phyloP scores from a whole-genome alignment of 768 basidiomycete species.

The Kwoniella bestiolae region DNA sequence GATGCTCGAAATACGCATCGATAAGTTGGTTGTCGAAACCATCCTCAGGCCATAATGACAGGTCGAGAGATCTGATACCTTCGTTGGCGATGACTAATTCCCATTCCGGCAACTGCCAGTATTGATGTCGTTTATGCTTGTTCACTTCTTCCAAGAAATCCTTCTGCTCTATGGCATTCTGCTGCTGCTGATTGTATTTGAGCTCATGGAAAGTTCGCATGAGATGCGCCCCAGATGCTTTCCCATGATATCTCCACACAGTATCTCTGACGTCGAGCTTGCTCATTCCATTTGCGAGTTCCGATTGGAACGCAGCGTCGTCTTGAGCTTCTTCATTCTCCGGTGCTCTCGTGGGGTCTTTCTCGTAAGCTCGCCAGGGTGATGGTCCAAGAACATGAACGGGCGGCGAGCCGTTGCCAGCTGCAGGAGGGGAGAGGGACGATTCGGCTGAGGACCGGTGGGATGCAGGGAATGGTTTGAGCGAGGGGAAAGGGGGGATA shows the following conservation, averaged over 20 bases:
- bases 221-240: slow-evolving; percentile 51
- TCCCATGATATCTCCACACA: slow-evolving; percentile 53
- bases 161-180: not conserved
- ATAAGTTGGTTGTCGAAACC: slow-evolving; percentile 66
- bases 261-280: slow-evolving; percentile 39
- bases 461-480: slow-evolving; percentile 52
- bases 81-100: slow-evolving; percentile 54
- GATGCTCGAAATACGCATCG: slow-evolving; percentile 67
- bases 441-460: slow-evolving; percentile 21
- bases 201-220: slow-evolving; percentile 46
- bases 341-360: slow-evolving; percentile 29
- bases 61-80: slow-evolving; percentile 36
- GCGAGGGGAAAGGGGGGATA: slow-evolving; percentile 44
- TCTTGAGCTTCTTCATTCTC: slow-evolving; percentile 27
- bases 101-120: slow-evolving; percentile 56
- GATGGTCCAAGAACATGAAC: slow-evolving; percentile 24
- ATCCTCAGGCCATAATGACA: slow-evolving; percentile 64
- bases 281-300: slow-evolving; percentile 33
- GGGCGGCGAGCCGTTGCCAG: slow-evolving; percentile 17
- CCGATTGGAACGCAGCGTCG: slow-evolving; percentile 29
- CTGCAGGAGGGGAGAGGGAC: slow-evolving; percentile 17
- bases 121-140: slow-evolving; percentile 51
- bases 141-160: slow-evolving; percentile 35
- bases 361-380: slow-evolving; percentile 39
- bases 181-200: slow-evolving; percentile 29